Conservation (phyloP, 2,329 filamentous ascomycete genomes). For the Teratosphaeria gauchensis region DNA sequence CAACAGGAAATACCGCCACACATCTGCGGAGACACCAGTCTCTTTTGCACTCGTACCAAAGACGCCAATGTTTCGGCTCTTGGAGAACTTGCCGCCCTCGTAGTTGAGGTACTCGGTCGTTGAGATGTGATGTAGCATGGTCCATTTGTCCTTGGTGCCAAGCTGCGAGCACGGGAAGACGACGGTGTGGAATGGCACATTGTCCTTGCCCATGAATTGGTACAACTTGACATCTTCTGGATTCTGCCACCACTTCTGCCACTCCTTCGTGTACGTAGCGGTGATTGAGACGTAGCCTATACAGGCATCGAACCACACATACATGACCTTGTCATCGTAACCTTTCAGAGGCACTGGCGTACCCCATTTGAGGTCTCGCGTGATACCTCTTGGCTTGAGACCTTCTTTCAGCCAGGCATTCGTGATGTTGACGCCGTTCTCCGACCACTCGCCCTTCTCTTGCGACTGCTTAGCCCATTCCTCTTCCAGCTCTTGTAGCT, state of each 20-base stretch:
- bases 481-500: slow-evolving; percentile 66
- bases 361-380: slow-evolving; percentile 87
- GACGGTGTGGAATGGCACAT: slow-evolving; percentile 78
- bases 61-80: slow-evolving; percentile 79
- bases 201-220: slow-evolving; percentile 94
- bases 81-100: slow-evolving; percentile 84
- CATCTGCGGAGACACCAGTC: slow-evolving; percentile 71
- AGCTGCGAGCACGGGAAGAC: slow-evolving; percentile 85
- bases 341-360: slow-evolving; percentile 50
- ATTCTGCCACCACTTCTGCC: slow-evolving; percentile 92
- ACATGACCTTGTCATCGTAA: slow-evolving; percentile 72
- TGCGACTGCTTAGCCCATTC: slow-evolving; percentile 68
- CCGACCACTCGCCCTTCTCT: slow-evolving; percentile 64
- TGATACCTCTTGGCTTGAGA: slow-evolving; percentile 78
- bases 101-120: slow-evolving; percentile 88
- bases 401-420: slow-evolving; percentile 76
- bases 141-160: slow-evolving; percentile 78
- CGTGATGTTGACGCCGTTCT: slow-evolving; percentile 67
- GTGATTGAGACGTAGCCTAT: slow-evolving; percentile 96
- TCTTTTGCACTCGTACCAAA: slow-evolving; percentile 85
- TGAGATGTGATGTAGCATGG: slow-evolving; percentile 76
- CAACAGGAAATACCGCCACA: slow-evolving; percentile 90
- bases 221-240: slow-evolving; percentile 80
- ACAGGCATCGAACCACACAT: slow-evolving; percentile 88
- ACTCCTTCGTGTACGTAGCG: slow-evolving; percentile 76